phyloP scores from a whole-genome alignment of 768 basidiomycete species.

The Tulasnella sp. region DNA sequence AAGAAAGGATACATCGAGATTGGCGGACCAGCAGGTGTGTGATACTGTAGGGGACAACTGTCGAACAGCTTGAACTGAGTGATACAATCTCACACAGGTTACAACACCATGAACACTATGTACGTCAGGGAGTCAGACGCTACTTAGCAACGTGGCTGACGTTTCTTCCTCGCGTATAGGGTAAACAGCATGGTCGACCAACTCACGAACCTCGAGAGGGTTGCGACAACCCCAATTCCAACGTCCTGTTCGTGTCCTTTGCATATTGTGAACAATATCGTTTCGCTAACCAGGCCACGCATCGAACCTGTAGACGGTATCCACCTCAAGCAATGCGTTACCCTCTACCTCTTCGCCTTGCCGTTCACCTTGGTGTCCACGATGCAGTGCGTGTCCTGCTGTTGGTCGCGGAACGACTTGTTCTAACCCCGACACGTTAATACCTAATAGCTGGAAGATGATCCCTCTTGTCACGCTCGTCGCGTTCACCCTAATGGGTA shows the following conservation, averaged over 20 bases:
- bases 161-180: constrained; percentile 32
- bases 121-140: constrained; percentile 27
- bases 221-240: constrained; percentile 81
- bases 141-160: neutral
- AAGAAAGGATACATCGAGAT: constrained; percentile 78
- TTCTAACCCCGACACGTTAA: neutral
- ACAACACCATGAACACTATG: constrained; percentile 70
- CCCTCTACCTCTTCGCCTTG: constrained; percentile 81
- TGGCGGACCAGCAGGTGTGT: constrained; percentile 75
- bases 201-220: constrained; percentile 76
- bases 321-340: constrained; percentile 93
- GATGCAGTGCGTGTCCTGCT: constrained; percentile 35
- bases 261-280: neutral
- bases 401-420: neutral
- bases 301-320: constrained; percentile 53
- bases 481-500: constrained; percentile 87
- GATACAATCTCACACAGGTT: constrained; percentile 37
- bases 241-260: constrained; percentile 48
- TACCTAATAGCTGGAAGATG: constrained; percentile 26
- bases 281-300: constrained; percentile 17
- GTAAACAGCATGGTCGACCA: constrained; percentile 78
- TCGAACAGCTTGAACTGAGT: neutral
- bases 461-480: constrained; percentile 35
- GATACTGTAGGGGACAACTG: neutral
- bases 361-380: constrained; percentile 80